phyloP scores from a whole-genome alignment of 768 basidiomycete species.

The Austroboletus eburneus region DNA sequence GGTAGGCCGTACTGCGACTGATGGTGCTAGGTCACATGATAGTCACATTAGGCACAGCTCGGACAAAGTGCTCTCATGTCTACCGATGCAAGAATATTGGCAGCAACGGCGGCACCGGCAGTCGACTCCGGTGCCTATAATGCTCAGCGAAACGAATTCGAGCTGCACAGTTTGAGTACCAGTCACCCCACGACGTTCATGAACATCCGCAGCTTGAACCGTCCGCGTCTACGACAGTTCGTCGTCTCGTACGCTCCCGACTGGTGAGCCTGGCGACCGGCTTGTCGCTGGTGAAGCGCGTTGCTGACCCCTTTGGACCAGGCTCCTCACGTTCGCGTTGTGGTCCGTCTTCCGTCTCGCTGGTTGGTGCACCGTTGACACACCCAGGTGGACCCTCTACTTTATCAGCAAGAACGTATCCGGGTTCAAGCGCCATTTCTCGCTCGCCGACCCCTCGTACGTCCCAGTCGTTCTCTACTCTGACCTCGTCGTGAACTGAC shows the following conservation, averaged over 20 bases:
- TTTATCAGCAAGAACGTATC: slow-evolving; percentile 49
- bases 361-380: neutral
- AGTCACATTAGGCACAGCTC: neutral
- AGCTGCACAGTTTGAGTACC: no score
- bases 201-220: slow-evolving; percentile 9
- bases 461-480: slow-evolving; percentile 22
- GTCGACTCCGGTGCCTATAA: no score
- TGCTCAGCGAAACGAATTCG: no score
- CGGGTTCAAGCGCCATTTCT: slow-evolving; percentile 77
- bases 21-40: neutral
- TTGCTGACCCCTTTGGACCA: slow-evolving; percentile 24
- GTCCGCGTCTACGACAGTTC: slow-evolving; percentile 16
- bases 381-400: slow-evolving; percentile 53
- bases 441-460: slow-evolving; percentile 69
- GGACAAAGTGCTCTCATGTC: neutral
- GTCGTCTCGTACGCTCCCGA: slow-evolving; percentile 63
- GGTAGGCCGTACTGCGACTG: neutral
- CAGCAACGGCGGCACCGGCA: no score
- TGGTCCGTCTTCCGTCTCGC: slow-evolving; percentile 42
- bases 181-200: slow-evolving; percentile 1
- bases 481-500: neutral
- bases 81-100: no score
- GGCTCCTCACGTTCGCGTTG: slow-evolving; percentile 60
- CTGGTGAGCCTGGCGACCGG: slow-evolving; percentile 49
- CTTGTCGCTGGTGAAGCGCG: neutral